Evolutionary conservation across 306 rosid species (phyloP).

Genomic region (Purshia tridentata): DNA sequence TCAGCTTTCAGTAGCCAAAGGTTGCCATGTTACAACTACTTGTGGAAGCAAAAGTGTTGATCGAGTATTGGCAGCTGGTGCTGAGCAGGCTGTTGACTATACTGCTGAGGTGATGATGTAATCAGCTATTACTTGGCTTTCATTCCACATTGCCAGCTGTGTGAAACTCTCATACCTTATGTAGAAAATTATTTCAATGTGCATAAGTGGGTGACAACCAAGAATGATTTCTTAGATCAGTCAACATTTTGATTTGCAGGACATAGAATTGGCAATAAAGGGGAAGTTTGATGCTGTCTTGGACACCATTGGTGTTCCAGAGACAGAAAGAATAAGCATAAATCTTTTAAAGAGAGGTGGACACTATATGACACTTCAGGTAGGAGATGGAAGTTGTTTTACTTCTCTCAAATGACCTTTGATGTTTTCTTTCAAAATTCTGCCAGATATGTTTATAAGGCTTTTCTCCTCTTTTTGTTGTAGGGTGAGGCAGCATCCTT

Average conservation of each 20-base stretch:
- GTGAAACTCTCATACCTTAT: slow-evolving; percentile 16
- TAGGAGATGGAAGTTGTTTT: slow-evolving; percentile 35
- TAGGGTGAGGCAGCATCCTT: slow-evolving; percentile 92
- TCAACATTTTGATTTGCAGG: slow-evolving; percentile 40
- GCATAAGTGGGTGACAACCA: not conserved
- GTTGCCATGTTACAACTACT: slow-evolving; percentile 79
- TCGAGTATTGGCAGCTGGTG: slow-evolving; percentile 71
- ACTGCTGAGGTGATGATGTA: slow-evolving; percentile 64
- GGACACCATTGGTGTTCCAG: slow-evolving; percentile 86
- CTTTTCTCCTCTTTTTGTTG: slow-evolving; percentile 25
- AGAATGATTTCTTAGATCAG: not conserved
- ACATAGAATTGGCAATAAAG: slow-evolving; percentile 58
- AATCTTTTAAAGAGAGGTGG: slow-evolving; percentile 84
- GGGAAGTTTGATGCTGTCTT: slow-evolving; percentile 93
- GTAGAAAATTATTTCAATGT: not conserved
- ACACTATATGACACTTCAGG: slow-evolving; percentile 99
- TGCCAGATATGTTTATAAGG: slow-evolving; percentile 13
- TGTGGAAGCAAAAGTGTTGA: slow-evolving; percentile 77
- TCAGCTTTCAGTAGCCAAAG: slow-evolving; percentile 82
- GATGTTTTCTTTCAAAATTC: not conserved
- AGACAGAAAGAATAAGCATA: slow-evolving; percentile 75
- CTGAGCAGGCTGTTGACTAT: slow-evolving; percentile 92
- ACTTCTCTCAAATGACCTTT: not conserved
- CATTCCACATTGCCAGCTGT: slow-evolving; percentile 16
- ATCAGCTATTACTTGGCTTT: slow-evolving; percentile 22